These are phyloP conservation scores for Lentinula raphanica DNA, from an alignment of 768 basidiomycete genomes.

Conservation along the genomic window DNA sequence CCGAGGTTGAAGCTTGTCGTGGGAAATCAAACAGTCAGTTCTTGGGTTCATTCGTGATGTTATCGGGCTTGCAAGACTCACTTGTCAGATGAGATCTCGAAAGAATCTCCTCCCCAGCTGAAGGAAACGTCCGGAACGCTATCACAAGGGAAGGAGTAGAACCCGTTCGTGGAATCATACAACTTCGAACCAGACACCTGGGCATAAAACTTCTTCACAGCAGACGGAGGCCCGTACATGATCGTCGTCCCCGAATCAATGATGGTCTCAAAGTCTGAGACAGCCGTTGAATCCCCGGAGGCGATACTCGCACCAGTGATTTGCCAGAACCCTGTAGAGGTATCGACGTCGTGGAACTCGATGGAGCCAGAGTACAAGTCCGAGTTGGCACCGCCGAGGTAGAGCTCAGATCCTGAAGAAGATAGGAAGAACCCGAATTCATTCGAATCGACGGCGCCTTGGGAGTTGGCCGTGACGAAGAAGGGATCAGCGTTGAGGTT, in stretches of 20 bases:
- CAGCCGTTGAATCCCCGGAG: constrained; percentile 11
- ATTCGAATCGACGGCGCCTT: constrained; percentile 23
- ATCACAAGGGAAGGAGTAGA: constrained; percentile 26
- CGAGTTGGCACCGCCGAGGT: constrained; percentile 45
- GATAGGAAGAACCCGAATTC: constrained; percentile 44
- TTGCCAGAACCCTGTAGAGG: constrained; percentile 23
- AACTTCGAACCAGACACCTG: constrained; percentile 20
- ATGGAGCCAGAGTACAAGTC: constrained; percentile 36
- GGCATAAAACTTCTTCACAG: constrained; percentile 20
- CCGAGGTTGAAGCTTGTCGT: constrained; percentile 48
- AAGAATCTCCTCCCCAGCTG: constrained; percentile 31
- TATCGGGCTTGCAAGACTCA: neutral
- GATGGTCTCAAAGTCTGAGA: constrained; percentile 17
- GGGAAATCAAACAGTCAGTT: no score
- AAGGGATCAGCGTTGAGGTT: constrained; percentile 24
- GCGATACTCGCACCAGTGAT: constrained; percentile 14
- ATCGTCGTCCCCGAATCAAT: constrained; percentile 36
- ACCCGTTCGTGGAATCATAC: constrained; percentile 13
- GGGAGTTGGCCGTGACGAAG: constrained; percentile 35
- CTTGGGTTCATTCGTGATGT: no score
- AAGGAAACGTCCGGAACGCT: constrained; percentile 25
- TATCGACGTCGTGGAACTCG: constrained; percentile 26
- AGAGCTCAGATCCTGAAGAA: constrained; percentile 39
- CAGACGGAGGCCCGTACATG: constrained; percentile 22
- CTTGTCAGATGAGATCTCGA: constrained; percentile 37